Percentiles rank a stretch among this genome's conserved stretches.
These are phyloP conservation scores for Kluyveromyces dobzhanskii DNA, from an alignment of 805 yeast genomes.

Conservation along the genomic window DNA sequence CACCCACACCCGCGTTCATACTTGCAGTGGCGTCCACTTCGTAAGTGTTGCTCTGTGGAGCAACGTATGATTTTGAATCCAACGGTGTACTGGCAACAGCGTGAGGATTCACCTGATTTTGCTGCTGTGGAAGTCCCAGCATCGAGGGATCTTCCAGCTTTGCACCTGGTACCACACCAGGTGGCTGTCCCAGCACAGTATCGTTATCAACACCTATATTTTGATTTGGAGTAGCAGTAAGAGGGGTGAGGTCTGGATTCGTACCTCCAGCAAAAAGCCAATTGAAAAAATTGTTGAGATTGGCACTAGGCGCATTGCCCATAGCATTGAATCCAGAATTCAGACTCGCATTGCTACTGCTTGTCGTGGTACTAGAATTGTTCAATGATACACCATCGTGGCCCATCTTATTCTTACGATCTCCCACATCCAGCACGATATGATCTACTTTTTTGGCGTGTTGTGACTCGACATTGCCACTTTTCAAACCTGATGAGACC, in stretches of 20 bases:
- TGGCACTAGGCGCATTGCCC: not conserved
- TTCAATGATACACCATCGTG: no score
- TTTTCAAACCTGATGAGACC: not conserved
- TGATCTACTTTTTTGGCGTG: conserved; percentile 1
- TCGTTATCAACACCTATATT: no score
- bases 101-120: no score
- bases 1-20: not conserved
- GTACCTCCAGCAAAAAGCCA: conserved; percentile 11
- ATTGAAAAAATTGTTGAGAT: conserved; percentile 12
- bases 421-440: conserved; percentile 2
- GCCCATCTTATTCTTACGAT: not conserved
- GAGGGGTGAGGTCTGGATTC: no score
- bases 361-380: not conserved
- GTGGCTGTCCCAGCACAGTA: no score
- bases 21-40: not conserved
- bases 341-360: no score
- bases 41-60: no score
- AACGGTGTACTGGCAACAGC: no score
- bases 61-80: no score
- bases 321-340: not conserved
- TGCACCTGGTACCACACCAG: no score
- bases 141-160: no score
- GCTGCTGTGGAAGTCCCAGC: not conserved
- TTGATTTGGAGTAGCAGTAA: no score
- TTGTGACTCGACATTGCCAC: not conserved